Evolutionary conservation across 306 rosid genomes (phyloP), one percentile per base, ranked within the genome.

Genomic region (Astragalus membranaceus): DNA sequence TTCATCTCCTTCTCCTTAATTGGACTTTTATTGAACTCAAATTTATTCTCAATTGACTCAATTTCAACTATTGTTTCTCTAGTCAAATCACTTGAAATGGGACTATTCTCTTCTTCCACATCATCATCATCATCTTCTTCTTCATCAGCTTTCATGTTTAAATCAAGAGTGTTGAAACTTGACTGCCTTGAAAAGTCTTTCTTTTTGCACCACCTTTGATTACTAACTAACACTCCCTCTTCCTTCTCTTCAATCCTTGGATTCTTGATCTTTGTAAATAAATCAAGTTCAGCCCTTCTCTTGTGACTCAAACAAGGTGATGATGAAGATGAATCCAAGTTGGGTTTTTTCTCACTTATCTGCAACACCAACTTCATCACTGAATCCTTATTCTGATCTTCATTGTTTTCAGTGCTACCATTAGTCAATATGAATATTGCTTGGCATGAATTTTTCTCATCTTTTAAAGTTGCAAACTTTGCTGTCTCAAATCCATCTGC

Each of bases 111-210:
- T 70, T 78, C 76, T 7, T 82, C 88, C 65, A 80, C 62, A 15
- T 16, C 86, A 6, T 80, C 85, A n/a, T n/a, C n/a, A 7, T 11
- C 79, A 32, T 78, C 85, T 3, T 81, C 77, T 1, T 81, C 89
- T n/a, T 85, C 88, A 51, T 77, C 85, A 9, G 96, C 99, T 78
- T 74, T 82, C 61, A 87, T 78, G 79, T 95, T 95, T 50, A 95
- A 84, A 75, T 95, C 99, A 68, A 95, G 96, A 44, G 72, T 66
- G 13, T 78, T 89, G 42, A 85, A 86, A 85, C 88, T 86, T 35
- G 91, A 89, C 47, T 92, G 87, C 80, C 91, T 84, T 59, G 92
- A 85, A 68, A 86, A 37, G 15, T 69, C 81, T 57, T 48, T 83
- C 81, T 75, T 78, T 16, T 42, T 54, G 32, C 58, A 71, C 54